Evolutionary conservation across 2,329 filamentous ascomycete species (phyloP).

Genomic region (Aspergillus arachidicola): DNA sequence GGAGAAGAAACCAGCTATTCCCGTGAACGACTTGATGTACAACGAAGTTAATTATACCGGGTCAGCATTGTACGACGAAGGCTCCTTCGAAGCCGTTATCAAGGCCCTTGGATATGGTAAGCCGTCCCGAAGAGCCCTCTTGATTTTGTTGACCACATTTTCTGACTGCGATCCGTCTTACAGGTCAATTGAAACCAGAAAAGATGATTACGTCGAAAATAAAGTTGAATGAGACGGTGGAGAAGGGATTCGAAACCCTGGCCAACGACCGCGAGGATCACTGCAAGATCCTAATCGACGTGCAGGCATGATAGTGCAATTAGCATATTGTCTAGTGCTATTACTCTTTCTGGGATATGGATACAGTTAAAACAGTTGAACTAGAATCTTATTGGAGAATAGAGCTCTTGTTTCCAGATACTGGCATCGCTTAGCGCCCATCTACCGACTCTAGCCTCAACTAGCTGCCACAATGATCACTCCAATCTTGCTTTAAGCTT

Average conservation of each 20-base stretch:
- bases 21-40: constrained; percentile 57
- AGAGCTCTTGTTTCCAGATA: not conserved
- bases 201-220: constrained; percentile 65
- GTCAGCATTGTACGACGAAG: constrained; percentile 51
- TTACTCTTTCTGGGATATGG: not conserved
- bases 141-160: not conserved
- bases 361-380: not conserved
- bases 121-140: not conserved
- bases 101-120: constrained; percentile 44
- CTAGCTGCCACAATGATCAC: not conserved
- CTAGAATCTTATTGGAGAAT: not conserved
- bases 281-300: constrained; percentile 58
- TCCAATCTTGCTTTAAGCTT: not conserved
- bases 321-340: not conserved
- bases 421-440: not conserved
- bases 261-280: constrained; percentile 63
- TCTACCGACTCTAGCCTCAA: not conserved
- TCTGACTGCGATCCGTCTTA: not conserved
- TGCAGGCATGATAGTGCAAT: constrained; percentile 11
- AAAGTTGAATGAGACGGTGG: constrained; percentile 56
- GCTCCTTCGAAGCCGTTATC: constrained; percentile 62
- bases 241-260: constrained; percentile 59
- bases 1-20: constrained; percentile 58
- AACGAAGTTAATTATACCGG: constrained; percentile 57
- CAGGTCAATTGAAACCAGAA: constrained; percentile 54